Evolutionary conservation across 2,329 filamentous ascomycete genomes (phyloP).

Genomic region (Grosmannia penicillata): DNA sequence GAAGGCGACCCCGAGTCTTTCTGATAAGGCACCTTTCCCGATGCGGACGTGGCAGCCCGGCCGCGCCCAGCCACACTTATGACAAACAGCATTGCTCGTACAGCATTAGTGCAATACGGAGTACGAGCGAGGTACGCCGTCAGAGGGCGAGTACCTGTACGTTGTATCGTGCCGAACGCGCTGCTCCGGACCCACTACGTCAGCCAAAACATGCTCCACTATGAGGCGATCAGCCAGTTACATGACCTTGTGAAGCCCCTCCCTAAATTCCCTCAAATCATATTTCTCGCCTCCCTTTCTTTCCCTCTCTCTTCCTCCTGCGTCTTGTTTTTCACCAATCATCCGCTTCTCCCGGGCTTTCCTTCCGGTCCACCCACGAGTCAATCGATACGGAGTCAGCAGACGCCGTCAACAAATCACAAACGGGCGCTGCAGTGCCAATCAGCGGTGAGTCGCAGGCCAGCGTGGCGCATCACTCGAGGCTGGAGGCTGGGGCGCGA

Average conservation of each 20-base stretch:
- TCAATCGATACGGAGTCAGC: background rate
- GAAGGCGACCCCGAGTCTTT: too few species aligned
- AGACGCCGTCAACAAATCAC: slow-evolving; percentile 5
- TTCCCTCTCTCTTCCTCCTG: slow-evolving; percentile 16
- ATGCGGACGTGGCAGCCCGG: too few species aligned
- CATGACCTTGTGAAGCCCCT: slow-evolving; percentile 17
- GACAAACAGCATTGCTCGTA: too few species aligned
- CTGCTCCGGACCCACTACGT: too few species aligned
- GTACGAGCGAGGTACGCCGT: too few species aligned
- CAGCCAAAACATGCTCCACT: too few species aligned
- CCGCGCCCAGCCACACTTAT: too few species aligned
- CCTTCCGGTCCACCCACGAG: slow-evolving; percentile 21
- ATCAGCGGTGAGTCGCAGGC: slow-evolving; percentile 9
- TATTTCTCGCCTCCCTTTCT: slow-evolving; percentile 22
- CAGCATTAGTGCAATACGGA: too few species aligned
- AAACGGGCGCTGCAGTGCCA: slow-evolving; percentile 4
- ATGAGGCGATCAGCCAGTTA: slow-evolving; percentile 41
- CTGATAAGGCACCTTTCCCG: too few species aligned
- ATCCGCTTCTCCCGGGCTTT: slow-evolving; percentile 25
- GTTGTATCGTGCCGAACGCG: too few species aligned
- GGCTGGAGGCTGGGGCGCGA: too few species aligned
- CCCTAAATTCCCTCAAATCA: slow-evolving; percentile 36
- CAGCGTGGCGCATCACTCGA: background rate
- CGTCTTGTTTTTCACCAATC: slow-evolving; percentile 1
- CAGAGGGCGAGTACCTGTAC: too few species aligned